phyloP scores from a whole-genome alignment of 2,329 filamentous ascomycete species.

The Coniochaeta sp. region DNA sequence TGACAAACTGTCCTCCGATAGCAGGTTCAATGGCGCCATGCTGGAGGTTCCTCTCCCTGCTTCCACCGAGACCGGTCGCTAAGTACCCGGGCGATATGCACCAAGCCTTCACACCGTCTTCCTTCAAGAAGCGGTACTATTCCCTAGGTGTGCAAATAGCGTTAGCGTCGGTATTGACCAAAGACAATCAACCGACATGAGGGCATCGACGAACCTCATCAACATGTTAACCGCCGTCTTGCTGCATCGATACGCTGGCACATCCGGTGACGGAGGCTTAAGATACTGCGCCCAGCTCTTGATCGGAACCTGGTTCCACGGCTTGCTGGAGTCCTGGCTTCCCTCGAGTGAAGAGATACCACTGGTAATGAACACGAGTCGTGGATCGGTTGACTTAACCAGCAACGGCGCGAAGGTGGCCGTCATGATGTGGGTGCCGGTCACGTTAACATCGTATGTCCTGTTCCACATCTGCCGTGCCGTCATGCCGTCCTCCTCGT shows the following conservation, averaged over 20 bases:
- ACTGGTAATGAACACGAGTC: constrained; percentile 43
- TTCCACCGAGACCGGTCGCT: constrained; percentile 8
- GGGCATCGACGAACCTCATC: too few relatives aligned
- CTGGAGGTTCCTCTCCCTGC: constrained; percentile 22
- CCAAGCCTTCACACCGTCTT: constrained; percentile 37
- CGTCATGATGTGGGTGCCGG: constrained; percentile 35
- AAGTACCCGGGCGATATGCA: constrained; percentile 8
- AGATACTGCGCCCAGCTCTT: constrained; percentile 41
- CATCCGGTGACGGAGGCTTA: constrained; percentile 11
- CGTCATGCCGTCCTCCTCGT: constrained; percentile 15
- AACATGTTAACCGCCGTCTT: constrained; percentile 42
- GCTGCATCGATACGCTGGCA: constrained; percentile 27
- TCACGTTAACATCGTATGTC: constrained; percentile 43
- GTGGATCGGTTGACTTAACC: constrained; percentile 32
- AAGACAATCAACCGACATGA: too few relatives aligned
- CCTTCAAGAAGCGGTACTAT: constrained; percentile 30
- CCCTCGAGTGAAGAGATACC: constrained; percentile 21
- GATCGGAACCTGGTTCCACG: constrained; percentile 17
- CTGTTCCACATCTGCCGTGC: constrained; percentile 36
- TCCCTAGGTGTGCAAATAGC: too few relatives aligned
- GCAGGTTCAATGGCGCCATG: constrained; percentile 26
- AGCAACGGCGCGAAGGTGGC: constrained; percentile 35
- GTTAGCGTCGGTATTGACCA: too few relatives aligned
- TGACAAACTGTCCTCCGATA: constrained; percentile 29
- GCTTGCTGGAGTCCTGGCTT: constrained; percentile 24